phyloP scores from a whole-genome alignment of 371 early-diverging fungal species.

The Apophysomyces trapeziformis region DNA sequence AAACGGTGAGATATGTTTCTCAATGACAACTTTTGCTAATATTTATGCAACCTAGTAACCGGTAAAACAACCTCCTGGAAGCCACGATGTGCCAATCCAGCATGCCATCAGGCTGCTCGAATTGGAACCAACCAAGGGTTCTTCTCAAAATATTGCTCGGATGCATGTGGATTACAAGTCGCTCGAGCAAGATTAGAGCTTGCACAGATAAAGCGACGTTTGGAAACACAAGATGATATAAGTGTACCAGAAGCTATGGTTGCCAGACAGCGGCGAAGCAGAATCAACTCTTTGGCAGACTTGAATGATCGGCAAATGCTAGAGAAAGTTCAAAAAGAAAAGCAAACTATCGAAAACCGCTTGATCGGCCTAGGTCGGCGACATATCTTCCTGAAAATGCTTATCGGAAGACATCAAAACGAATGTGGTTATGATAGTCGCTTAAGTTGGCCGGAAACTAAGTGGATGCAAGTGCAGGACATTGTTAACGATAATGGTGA shows the following conservation, averaged over 20 bases:
- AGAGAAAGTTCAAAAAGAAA: constrained; percentile 20
- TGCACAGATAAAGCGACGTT: constrained; percentile 35
- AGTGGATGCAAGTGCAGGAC: constrained; percentile 30
- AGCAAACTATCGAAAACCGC: constrained; percentile 14
- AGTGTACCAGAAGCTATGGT: constrained; percentile 13
- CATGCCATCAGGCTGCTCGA: constrained; percentile 38
- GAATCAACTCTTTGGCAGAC: constrained; percentile 27
- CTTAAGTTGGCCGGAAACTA: constrained; percentile 50
- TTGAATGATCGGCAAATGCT: constrained; percentile 37
- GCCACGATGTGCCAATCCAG: constrained; percentile 52
- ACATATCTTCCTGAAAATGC: constrained; percentile 21
- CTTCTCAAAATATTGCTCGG: constrained; percentile 47
- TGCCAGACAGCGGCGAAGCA: constrained; percentile 19
- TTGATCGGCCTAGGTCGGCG: constrained; percentile 28
- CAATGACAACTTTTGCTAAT: background rate
- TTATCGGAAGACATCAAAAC: constrained; percentile 25
- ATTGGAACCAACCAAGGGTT: constrained; percentile 33
- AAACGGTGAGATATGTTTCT: constrained; percentile 28
- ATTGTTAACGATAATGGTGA: constrained; percentile 3
- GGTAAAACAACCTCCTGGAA: constrained; percentile 56
- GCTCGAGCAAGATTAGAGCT: constrained; percentile 42
- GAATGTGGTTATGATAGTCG: constrained; percentile 55
- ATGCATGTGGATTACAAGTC: constrained; percentile 47
- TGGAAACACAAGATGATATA: background rate
- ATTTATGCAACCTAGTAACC: constrained; percentile 30